These are phyloP conservation scores for Codiaeum variegatum DNA, from an alignment of 441 rosid species.

Conservation along the genomic window DNA sequence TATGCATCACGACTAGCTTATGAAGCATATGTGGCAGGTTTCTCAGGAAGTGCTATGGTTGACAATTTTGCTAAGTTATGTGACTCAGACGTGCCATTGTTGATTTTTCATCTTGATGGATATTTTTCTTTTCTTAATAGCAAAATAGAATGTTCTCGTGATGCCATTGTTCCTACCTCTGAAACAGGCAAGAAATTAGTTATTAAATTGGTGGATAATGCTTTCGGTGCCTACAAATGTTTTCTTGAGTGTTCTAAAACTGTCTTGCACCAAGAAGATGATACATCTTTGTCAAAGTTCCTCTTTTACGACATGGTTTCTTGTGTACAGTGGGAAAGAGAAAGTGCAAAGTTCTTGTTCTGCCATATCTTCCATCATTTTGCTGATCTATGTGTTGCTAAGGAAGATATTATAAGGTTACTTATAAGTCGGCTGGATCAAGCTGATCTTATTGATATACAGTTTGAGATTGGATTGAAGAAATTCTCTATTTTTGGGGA, in stretches of 20 bases:
- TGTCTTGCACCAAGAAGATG: slow-evolving; percentile 23
- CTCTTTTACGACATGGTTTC: slow-evolving; percentile 29
- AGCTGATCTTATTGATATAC: slow-evolving; percentile 38
- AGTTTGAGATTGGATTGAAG: slow-evolving; percentile 41
- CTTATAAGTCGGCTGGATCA: slow-evolving; percentile 33
- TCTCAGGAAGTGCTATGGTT: slow-evolving; percentile 22
- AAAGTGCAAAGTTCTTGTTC: slow-evolving; percentile 25
- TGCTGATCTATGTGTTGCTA: slow-evolving; percentile 33
- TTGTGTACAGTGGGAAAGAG: slow-evolving; percentile 36
- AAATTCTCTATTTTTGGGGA: slow-evolving; percentile 41
- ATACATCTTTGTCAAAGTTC: slow-evolving; percentile 29
- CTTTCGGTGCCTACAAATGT: slow-evolving; percentile 39
- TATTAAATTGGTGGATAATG: slow-evolving; percentile 34
- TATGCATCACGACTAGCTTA: slow-evolving; percentile 41
- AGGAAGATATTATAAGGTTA: slow-evolving; percentile 34
- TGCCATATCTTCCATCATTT: slow-evolving; percentile 32
- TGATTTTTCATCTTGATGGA: slow-evolving; percentile 38
- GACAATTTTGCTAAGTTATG: slow-evolving; percentile 16
- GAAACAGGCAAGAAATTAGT: slow-evolving; percentile 26
- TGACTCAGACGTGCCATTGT: slow-evolving; percentile 24
- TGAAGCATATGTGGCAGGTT: slow-evolving; percentile 34
- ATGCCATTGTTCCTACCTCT: slow-evolving; percentile 19
- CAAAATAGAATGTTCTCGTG: slow-evolving; percentile 20
- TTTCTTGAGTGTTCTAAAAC: slow-evolving; percentile 27
- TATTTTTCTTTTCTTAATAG: slow-evolving; percentile 32